These are phyloP conservation scores for Nemophila menziesii DNA, from an alignment of 257 asterid genomes.

Conservation along the genomic window DNA sequence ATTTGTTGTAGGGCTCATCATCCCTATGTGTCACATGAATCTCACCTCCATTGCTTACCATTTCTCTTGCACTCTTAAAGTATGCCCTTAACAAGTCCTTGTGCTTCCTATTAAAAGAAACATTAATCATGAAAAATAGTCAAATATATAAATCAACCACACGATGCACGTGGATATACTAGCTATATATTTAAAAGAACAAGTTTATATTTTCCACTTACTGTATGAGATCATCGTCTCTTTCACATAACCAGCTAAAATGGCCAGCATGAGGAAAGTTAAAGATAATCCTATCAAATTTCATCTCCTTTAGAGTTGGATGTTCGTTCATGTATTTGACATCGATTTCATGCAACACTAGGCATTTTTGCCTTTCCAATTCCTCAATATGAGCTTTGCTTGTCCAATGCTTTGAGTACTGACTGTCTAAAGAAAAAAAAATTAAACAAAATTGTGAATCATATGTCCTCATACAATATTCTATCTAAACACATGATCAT, in stretches of 20 bases:
- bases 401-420: slow-evolving; percentile 1
- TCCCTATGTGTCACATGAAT: slow-evolving; percentile 1
- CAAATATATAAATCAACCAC: background rate
- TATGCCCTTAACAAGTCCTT: slow-evolving; percentile 6
- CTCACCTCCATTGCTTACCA: background rate
- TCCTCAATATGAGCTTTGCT: slow-evolving; percentile 4
- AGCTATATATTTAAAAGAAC: too few species aligned
- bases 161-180: background rate
- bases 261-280: slow-evolving; percentile 18
- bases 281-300: slow-evolving; percentile 12
- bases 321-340: slow-evolving; percentile 5
- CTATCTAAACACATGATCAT: too few species aligned
- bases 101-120: slow-evolving; percentile 2
- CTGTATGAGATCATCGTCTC: slow-evolving; percentile 1
- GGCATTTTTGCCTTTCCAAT: background rate
- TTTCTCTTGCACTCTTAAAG: slow-evolving; percentile 5
- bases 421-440: too few species aligned
- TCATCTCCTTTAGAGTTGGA: background rate
- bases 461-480: too few species aligned
- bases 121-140: background rate
- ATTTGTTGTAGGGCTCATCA: background rate
- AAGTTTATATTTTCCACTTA: slow-evolving; percentile 3
- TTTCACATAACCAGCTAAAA: background rate
- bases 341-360: slow-evolving; percentile 11
- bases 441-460: too few species aligned